Evolutionary conservation across 176 grass and related monocot species (phyloP).

Genomic region (Musa acuminata): DNA sequence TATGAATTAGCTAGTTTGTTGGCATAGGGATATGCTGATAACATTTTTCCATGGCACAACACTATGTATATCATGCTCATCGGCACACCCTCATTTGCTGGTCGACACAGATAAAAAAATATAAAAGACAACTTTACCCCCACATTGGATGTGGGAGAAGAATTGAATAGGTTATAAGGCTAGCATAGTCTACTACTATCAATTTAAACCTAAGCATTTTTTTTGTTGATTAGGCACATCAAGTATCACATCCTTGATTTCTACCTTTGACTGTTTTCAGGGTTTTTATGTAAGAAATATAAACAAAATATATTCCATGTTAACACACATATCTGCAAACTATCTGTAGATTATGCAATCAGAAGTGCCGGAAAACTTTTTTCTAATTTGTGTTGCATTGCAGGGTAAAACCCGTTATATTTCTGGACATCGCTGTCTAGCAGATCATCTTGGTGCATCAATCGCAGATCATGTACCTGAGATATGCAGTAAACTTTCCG

Average conservation of each 20-base stretch:
- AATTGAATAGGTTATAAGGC: too few relatives aligned
- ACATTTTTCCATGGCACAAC: background rate
- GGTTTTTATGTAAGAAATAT: background rate
- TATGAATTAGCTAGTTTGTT: background rate
- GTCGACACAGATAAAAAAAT: too few relatives aligned
- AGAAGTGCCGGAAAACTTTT: background rate
- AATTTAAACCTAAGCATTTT: too few relatives aligned
- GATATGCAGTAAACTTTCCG: conserved; percentile 37
- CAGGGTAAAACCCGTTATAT: conserved; percentile 10
- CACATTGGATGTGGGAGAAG: too few relatives aligned
- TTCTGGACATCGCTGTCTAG: conserved; percentile 15
- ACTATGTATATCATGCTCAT: too few relatives aligned
- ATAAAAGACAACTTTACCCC: too few relatives aligned
- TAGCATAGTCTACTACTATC: too few relatives aligned
- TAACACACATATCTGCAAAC: background rate
- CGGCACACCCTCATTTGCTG: too few relatives aligned
- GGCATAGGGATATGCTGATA: background rate
- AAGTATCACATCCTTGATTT: background rate
- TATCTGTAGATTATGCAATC: background rate
- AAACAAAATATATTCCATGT: background rate
- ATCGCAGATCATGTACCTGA: conserved; percentile 23
- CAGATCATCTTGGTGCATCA: conserved; percentile 25
- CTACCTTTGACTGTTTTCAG: background rate
- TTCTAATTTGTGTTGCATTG: conserved; percentile 6
- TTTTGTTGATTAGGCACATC: too few relatives aligned